Conservation (phyloP, 768 basidiomycete genomes). For the Pulveroboletus sp. region DNA sequence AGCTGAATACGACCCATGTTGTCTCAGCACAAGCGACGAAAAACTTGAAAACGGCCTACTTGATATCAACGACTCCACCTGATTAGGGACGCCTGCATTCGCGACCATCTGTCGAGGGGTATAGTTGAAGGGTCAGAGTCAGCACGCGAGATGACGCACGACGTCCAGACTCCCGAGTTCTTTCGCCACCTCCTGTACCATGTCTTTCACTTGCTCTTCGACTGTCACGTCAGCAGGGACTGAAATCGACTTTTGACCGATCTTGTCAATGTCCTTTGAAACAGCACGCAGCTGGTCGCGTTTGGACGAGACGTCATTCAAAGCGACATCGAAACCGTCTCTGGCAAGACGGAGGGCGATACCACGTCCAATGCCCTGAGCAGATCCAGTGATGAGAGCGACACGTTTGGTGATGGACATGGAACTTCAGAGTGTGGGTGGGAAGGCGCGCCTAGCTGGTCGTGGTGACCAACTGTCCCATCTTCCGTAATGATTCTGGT, state of each 20-base stretch:
- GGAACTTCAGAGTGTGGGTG: not conserved
- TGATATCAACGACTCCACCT: not conserved
- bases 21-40: not conserved
- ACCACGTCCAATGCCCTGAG: constrained; percentile 23
- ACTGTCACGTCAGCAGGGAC: constrained; percentile 11
- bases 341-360: constrained; percentile 15
- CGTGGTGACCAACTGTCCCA: too few relatives aligned
- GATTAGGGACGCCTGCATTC: constrained; percentile 3
- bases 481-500: too few relatives aligned
- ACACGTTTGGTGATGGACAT: constrained; percentile 22
- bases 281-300: constrained; percentile 2
- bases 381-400: constrained; percentile 28
- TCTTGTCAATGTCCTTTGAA: constrained; percentile 5
- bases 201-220: constrained; percentile 1
- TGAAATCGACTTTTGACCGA: constrained; percentile 11
- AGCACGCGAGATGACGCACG: not conserved
- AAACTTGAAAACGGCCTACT: not conserved
- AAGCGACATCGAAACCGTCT: constrained; percentile 23
- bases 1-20: constrained; percentile 15
- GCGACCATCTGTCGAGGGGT: constrained; percentile 9
- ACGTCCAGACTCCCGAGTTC: constrained; percentile 4
- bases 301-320: constrained; percentile 25
- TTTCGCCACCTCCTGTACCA: not conserved
- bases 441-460: too few relatives aligned
- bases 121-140: too few relatives aligned